Base-by-base conservation (phyloP, 2,329 filamentous ascomycete genomes). In the Grosmannia serpens region DNA sequence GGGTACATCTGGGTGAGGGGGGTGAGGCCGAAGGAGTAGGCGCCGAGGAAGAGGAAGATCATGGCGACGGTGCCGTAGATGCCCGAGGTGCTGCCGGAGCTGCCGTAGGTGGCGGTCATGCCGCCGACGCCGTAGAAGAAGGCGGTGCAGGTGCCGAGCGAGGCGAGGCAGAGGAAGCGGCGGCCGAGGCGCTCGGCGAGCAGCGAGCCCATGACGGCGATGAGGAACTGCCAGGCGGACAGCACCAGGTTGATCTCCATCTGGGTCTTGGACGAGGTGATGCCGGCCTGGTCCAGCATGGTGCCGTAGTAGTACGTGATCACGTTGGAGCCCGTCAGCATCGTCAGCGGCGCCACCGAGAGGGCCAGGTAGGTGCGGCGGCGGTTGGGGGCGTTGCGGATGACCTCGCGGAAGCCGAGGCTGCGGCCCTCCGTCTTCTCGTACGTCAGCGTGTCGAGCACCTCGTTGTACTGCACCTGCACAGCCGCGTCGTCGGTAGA, bases 41-140 rank as follows among this genome's bases (percentile, higher is more conserved):
- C 71, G 59, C 77, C 75, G 1, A 76, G 76, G 59, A 80, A 81
- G 49, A 82, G 69, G 68, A 81, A 82, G 55, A 81, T 76, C 64
- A 81, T 76, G 27, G 75, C 77, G n/a, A 82, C 49, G 20, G 58
- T 59, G 33, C 53, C 58, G 26, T 59, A 59, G 49, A 59, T 20
- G 27, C 58, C 58, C 7, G 53, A 53, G 6, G 47, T 53, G 58
- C 55, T 46, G 9, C 1, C 41, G 46, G 49, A 53, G 9, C 26
- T 49, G 38, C 56, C 59, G 22, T 52, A 72, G 6, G 74, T 74
- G 17, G 77, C 70, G 10, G 77, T 78, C 68, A 82, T 75, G 58
- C 72, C 75, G 22, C 59, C 59, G 44, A 60, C 54, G 26, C 41
- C 24, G 35, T 60, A 61, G 22, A 80, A 68, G 33, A 61, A 51